These are phyloP conservation scores for Ramalina intermedia DNA, from an alignment of 495 filamentous ascomycete species.

Conservation along the genomic window DNA sequence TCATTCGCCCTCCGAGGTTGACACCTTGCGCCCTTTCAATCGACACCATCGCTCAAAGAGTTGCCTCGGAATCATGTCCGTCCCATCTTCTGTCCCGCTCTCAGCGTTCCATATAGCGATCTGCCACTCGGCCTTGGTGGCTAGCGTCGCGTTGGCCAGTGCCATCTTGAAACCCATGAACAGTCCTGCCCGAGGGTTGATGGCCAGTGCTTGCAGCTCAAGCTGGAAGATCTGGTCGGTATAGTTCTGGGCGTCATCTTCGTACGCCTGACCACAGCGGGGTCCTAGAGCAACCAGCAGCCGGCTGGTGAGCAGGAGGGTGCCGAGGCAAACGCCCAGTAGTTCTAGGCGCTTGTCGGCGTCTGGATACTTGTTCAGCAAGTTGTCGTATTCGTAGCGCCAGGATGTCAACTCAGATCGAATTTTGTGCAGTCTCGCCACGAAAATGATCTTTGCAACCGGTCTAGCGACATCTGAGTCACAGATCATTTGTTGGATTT, in stretches of 20 bases:
- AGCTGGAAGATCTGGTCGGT: slow-evolving; percentile 1
- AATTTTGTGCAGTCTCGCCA: background rate
- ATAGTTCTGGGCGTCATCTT: slow-evolving; percentile 3
- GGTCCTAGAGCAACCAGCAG: slow-evolving; percentile 1
- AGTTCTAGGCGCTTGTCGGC: slow-evolving; percentile 1
- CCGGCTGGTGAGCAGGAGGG: background rate
- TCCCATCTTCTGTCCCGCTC: background rate
- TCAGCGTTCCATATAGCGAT: background rate
- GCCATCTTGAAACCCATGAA: slow-evolving; percentile 5
- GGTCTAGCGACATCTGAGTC: background rate
- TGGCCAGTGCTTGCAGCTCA: background rate
- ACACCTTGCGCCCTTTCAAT: background rate
- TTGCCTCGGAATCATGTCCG: background rate
- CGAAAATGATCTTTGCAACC: background rate
- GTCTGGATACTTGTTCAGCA: background rate
- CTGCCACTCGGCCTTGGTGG: slow-evolving; percentile 2
- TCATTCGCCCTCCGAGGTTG: too few species aligned
- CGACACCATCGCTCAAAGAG: slow-evolving; percentile 4
- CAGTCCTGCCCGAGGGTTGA: slow-evolving; percentile 5
- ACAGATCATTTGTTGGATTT: slow-evolving; percentile 8
- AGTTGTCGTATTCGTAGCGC: background rate
- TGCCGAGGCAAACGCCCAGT: slow-evolving; percentile 2
- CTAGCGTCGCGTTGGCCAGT: background rate
- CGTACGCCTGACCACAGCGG: background rate
- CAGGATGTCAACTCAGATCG: background rate